These are phyloP conservation scores for Eugenia klotzschiana DNA, from an alignment of 441 rosid species.

Conservation along the genomic window DNA sequence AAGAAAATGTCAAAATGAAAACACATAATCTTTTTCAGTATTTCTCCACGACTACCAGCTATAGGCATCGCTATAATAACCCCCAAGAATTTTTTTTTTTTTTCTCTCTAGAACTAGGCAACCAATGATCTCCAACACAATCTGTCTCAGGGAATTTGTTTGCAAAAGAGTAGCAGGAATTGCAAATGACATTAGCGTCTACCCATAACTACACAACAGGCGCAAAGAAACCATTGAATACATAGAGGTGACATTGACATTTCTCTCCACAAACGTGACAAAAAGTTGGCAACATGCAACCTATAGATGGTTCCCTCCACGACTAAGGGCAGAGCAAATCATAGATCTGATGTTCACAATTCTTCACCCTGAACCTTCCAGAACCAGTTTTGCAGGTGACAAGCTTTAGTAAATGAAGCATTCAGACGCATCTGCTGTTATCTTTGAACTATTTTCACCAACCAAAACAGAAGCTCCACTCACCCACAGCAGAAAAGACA, in stretches of 20 bases:
- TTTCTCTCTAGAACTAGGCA: too few species aligned
- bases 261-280: background rate
- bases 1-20: background rate
- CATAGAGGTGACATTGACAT: background rate
- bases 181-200: background rate
- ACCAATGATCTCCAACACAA: background rate
- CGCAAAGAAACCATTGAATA: background rate
- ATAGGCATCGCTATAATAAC: background rate
- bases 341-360: background rate
- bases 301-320: background rate
- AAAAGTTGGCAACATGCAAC: background rate
- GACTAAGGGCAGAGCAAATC: background rate
- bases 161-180: background rate
- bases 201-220: background rate
- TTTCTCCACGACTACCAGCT: background rate
- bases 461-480: background rate
- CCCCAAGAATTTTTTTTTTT: too few species aligned
- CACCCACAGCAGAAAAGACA: background rate
- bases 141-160: background rate
- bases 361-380: background rate
- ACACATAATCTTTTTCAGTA: background rate
- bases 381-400: background rate
- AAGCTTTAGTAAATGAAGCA: background rate
- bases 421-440: background rate
- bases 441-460: background rate